phyloP scores from a whole-genome alignment of 495 filamentous ascomycete genomes.

The Lasiosphaeria ovina region DNA sequence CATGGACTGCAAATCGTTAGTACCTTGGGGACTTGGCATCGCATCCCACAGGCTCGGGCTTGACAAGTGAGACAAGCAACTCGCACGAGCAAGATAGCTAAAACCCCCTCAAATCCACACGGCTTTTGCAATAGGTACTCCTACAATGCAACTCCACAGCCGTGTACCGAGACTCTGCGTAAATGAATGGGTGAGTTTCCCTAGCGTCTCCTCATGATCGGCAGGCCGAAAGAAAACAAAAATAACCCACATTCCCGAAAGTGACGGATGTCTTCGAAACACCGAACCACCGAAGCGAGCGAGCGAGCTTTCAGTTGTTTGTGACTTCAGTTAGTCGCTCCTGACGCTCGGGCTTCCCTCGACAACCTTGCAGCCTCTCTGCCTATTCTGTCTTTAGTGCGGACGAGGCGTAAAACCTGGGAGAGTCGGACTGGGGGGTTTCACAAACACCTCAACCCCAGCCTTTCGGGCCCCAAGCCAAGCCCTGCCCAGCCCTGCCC shows the following conservation, averaged over 20 bases:
- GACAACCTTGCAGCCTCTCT: not conserved
- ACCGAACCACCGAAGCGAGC: not conserved
- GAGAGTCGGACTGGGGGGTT: too few species aligned
- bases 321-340: not conserved
- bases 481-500: too few species aligned
- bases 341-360: not conserved
- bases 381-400: too few species aligned
- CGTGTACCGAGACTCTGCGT: too few species aligned
- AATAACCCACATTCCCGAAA: not conserved
- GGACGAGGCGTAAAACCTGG: too few species aligned
- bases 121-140: too few species aligned
- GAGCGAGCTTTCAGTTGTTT: not conserved
- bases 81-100: not conserved
- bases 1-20: not conserved
- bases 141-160: too few species aligned
- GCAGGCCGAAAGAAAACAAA: not conserved
- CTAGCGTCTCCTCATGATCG: not conserved
- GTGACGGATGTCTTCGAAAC: not conserved
- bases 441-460: too few species aligned
- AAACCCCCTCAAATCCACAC: too few species aligned
- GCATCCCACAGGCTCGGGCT: not conserved
- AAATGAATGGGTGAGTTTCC: too few species aligned
- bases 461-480: too few species aligned
- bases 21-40: not conserved
- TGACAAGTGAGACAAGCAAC: not conserved